Base-by-base conservation (phyloP, 1,284 basidiomycete species). In the Ceratobasidium sp. region DNA sequence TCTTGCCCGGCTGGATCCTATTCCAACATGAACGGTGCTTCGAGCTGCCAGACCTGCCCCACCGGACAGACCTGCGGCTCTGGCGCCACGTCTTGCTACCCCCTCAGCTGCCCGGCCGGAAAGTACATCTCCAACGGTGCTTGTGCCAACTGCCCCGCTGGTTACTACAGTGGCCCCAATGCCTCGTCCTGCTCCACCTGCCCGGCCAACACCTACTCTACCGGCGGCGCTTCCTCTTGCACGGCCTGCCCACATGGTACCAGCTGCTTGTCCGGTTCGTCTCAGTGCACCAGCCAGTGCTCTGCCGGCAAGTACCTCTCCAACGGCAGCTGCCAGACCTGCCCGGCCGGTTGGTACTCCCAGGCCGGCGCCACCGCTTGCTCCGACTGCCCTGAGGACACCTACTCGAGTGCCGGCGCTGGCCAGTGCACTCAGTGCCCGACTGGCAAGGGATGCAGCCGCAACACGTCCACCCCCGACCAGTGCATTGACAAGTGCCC, bases 341-440 rank as follows among this genome's bases (percentile, higher is more conserved):
- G 65, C 51, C 49, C 65, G 6, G 65, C 65, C n/a, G 65, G 65
- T 54, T 68, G 31, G 39, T 68, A 14, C 65, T 68, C 65, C 49
- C 65, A 56, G 49, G 49, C 65, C n/a, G 65, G 65, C 1, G 8
- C 5, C 39, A n/a, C 7, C 11, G 8, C 22, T 3, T 48, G 66
- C 39, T 14, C 13, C 16, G 7, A 19, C 1, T 46, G 53, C 39
- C 66, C 66, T 22, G 24, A 4, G 31, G 66, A 39, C 27, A 46
- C n/a, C 43, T 64, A 39, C 11, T 22, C 37, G 14, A 48, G 24
- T 53, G 24, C 27, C 2, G 5, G 9, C 43, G 13, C 4, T 39
- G 48, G 62, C 62, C 48, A 1, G 48, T 19, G 8, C n/a, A 14
- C 24, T 22, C 24, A 64, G 62, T 39, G 22, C 14, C 48, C 62